Evolutionary conservation across 371 early-diverging fungal genomes (phyloP).

Genomic region (Vairimorpha necatrix): DNA sequence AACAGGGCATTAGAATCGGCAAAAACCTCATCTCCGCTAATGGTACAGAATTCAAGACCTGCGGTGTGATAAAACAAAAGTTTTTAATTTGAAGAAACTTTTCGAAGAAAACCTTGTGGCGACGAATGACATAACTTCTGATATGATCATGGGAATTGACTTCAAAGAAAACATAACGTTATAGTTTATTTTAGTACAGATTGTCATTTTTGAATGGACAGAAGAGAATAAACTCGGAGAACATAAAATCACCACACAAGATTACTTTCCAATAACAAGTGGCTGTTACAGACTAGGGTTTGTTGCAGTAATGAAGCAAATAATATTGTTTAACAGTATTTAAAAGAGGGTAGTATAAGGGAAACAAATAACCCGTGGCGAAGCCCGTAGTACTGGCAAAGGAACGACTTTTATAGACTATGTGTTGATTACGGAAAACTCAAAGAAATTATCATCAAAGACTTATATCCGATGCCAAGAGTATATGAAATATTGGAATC

Average conservation of each 20-base stretch:
- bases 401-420: not conserved
- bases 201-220: not conserved
- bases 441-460: conserved; percentile 16
- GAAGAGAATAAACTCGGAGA: not conserved
- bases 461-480: conserved; percentile 20
- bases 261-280: not conserved
- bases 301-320: not conserved
- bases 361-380: conserved; percentile 11
- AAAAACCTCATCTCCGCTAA: not conserved
- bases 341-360: conserved; percentile 24
- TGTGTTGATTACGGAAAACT: conserved; percentile 33
- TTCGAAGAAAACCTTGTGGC: not conserved
- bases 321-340: not conserved
- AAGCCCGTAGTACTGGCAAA: not conserved
- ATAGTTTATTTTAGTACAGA: not conserved
- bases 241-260: not conserved
- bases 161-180: not conserved
- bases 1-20: not conserved
- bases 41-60: not conserved
- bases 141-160: not conserved
- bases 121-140: not conserved
- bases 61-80: not conserved
- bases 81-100: not conserved
- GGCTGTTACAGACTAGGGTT: not conserved
- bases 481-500: conserved; percentile 26